phyloP scores from a whole-genome alignment of 768 basidiomycete genomes.

The Russula vinacea region DNA sequence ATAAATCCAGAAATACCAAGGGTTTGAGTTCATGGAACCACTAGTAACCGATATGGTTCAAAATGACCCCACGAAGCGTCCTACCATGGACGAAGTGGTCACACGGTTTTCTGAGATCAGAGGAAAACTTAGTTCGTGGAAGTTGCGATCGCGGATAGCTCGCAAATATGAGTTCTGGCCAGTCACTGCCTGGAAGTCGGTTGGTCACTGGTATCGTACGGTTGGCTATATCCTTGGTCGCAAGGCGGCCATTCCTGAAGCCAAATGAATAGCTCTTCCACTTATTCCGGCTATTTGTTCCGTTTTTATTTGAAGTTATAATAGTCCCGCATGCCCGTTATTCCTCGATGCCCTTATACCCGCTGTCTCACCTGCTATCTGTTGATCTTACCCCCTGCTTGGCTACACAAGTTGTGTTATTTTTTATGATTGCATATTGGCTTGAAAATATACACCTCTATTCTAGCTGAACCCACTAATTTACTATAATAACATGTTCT shows the following conservation, averaged over 20 bases:
- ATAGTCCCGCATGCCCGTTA: neutral
- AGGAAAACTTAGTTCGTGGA: slow-evolving; percentile 11
- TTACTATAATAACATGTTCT: too few relatives aligned
- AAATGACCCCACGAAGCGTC: slow-evolving; percentile 38
- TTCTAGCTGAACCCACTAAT: neutral
- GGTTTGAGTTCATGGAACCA: slow-evolving; percentile 17
- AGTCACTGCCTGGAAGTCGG: slow-evolving; percentile 1
- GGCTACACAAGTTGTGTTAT: neutral
- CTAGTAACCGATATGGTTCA: slow-evolving; percentile 38
- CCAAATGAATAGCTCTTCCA: neutral
- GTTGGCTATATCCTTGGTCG: slow-evolving; percentile 6
- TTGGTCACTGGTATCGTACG: slow-evolving; percentile 15
- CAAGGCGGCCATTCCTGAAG: slow-evolving; percentile 22
- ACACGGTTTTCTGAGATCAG: slow-evolving; percentile 10
- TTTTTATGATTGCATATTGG: neutral
- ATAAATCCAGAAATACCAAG: slow-evolving; percentile 15
- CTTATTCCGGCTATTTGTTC: neutral
- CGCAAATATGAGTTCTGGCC: slow-evolving; percentile 20
- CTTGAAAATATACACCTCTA: neutral
- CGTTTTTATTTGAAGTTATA: neutral
- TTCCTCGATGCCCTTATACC: neutral
- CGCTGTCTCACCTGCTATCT: neutral
- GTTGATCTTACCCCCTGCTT: neutral
- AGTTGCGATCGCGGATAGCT: slow-evolving; percentile 21
- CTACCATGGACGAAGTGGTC: slow-evolving; percentile 27